Base-by-base conservation (phyloP, 768 basidiomycete species). In the Fibroporia radiculosa region DNA sequence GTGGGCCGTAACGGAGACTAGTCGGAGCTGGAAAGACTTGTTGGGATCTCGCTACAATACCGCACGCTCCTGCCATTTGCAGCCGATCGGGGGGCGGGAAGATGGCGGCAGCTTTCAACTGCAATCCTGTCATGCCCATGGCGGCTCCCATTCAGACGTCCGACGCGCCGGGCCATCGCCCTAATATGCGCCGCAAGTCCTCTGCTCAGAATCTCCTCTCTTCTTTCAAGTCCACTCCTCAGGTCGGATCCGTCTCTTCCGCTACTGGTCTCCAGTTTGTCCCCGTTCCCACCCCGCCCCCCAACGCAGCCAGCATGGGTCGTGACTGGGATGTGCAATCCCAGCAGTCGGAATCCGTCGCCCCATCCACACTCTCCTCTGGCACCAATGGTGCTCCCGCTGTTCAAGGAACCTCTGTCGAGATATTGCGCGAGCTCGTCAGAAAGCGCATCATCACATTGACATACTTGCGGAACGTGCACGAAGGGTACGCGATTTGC, bases 381-480 rank as follows among this genome's bases (percentile, higher is more conserved):
- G 23, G 44, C 14, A 19, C 45, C 25, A 57, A 56, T 29, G 55
- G 52, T n/a, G 44, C 33, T 13, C 44, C 50, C 5, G 41, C 43
- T 19, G 32, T 45, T 4, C 82, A 80, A 59, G 82, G 81, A 12
- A 82, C 84, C 23, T 82, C 82, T 7, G 74, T 85, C 45, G 89
- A 92, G 58, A 81, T 82, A 57, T 69, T 92, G 46, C 67, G 89
- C 43, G 86, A 86, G 56, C 66, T 88, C 39, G 77, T 91, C 7
- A 80, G 84, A 68, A 92, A 90, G 69, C 72, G 91, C 49, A 83
- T 92, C 45, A 73, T 86, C 56, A 89, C 89, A 18, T 68, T 92
- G 53, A 90, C 85, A 0, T 92, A 93, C 61, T 70, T 92, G 62
- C 75, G 86, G 52, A 87, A 79, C 55, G 82, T 89, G 25, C 84